Base-by-base conservation (phyloP, 768 basidiomycete genomes). In the Lactifluus echinatus region DNA sequence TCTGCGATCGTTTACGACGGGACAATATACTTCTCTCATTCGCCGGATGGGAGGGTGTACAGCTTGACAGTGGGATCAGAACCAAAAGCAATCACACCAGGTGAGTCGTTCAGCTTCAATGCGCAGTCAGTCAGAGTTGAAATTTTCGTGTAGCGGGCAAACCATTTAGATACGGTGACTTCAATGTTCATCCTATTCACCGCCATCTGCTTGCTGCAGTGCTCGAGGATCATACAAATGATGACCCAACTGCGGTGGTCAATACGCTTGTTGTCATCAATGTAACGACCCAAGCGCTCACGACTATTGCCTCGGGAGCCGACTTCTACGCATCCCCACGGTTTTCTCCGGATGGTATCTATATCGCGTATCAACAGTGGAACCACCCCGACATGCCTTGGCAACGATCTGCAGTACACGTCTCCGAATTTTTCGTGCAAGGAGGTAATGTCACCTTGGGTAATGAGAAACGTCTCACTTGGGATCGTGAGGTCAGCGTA, bases 311-410 rank as follows among this genome's bases (percentile, higher is more conserved):
- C 2, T 69, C 74, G 0, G 86, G 84, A 5, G 80, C 81, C 4
- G 87, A 89, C 65, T 91, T 91, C 71, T 92, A 90, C 67, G 75
- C 77, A 43, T 68, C 74, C 1, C 81, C 85, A 0, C 70, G 68
- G 26, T 83, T 85, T 71, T 81, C 80, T 29, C 77, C 81, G 0
- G 77, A 83, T 59, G 87, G 85, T 0, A 71, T 67, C 34, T 74
- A 72, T 51, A 63, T 89, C 17, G 77, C 75, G 1, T 90, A 82
- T 82, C 72, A 80, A 40, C 75, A 83, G 59, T 87, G 86, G 87
- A 75, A 68, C 59, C 84, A 84, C 50, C 83, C 84, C 0, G 76
- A 83, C 58, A 83, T 84, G 83, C 80, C 87, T 14, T 90, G 85
- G 85, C 80, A 85, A 63, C 83, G 82, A 3, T 72, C 76, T 1